These are phyloP conservation scores for Rhynchosporium agropyri DNA, from an alignment of 2,329 filamentous ascomycete species.

Conservation along the genomic window DNA sequence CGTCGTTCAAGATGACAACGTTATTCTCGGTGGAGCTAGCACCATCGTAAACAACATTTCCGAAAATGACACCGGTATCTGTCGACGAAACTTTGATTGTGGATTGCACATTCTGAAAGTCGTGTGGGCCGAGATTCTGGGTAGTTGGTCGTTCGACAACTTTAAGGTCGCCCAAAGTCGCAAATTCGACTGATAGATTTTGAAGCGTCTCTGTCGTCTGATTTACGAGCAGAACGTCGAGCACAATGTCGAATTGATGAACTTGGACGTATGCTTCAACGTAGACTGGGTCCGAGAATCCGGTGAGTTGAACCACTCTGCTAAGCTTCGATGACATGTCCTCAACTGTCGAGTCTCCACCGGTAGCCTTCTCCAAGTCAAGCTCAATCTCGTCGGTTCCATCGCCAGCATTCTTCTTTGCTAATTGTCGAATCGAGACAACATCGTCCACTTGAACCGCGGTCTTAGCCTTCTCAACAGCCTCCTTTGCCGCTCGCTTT, in stretches of 20 bases:
- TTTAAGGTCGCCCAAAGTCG: constrained; percentile 96
- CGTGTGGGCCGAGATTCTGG: constrained; percentile 91
- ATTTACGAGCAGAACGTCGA: constrained; percentile 95
- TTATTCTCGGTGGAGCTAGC: constrained; percentile 90
- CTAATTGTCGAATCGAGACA: constrained; percentile 87
- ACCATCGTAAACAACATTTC: constrained; percentile 97
- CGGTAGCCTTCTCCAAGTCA: constrained; percentile 91
- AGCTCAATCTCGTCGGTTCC: constrained; percentile 83
- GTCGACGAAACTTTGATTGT: constrained; percentile 99
- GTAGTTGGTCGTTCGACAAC: constrained; percentile 96
- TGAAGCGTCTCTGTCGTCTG: constrained; percentile 96
- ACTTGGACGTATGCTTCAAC: constrained; percentile 99
- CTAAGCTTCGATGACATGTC: constrained; percentile 93
- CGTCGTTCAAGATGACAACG: constrained; percentile 96
- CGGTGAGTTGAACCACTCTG: constrained; percentile 93
- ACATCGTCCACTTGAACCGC: constrained; percentile 96
- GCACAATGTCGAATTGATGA: constrained; percentile 96
- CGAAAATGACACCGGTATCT: constrained; percentile 97
- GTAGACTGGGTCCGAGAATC: constrained; percentile 97
- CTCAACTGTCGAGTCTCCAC: constrained; percentile 81
- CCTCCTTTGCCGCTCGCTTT: constrained; percentile 94
- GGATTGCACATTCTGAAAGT: constrained; percentile 97
- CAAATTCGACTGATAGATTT: constrained; percentile 96
- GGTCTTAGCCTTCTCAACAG: constrained; percentile 87
- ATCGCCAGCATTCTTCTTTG: constrained; percentile 85